Conservation (phyloP, 768 basidiomycete genomes). For the Clathrus columnatus region DNA sequence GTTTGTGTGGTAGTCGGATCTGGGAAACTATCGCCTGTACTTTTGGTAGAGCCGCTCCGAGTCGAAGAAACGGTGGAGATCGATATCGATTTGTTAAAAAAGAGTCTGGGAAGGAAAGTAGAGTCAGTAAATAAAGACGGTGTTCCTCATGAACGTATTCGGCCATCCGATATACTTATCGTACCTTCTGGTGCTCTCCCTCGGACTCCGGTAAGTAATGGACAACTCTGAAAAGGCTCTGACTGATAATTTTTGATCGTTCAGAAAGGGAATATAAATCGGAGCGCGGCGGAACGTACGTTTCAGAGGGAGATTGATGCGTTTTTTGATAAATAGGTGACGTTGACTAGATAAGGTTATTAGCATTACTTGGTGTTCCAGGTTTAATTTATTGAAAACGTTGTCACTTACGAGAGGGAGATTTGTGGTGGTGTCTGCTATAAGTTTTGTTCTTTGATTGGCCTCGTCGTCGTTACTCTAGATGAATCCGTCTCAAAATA, state of each 20-base stretch:
- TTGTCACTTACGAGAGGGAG: too few relatives aligned
- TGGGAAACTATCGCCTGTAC: background rate
- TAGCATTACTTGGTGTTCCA: too few relatives aligned
- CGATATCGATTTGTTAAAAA: background rate
- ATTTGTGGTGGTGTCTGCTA: too few relatives aligned
- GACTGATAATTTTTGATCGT: background rate
- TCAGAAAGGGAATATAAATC: background rate
- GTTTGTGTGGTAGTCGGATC: background rate
- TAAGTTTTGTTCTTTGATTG: too few relatives aligned
- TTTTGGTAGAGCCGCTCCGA: background rate
- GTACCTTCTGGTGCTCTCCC: background rate
- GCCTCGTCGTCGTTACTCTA: too few relatives aligned
- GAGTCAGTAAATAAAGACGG: background rate
- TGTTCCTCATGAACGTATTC: background rate
- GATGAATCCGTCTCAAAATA: too few relatives aligned
- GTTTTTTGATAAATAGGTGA: too few relatives aligned
- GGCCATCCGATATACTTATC: background rate
- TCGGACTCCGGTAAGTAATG: background rate
- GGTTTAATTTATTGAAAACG: too few relatives aligned
- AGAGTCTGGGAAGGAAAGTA: background rate
- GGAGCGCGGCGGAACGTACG: background rate
- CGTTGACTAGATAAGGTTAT: too few relatives aligned
- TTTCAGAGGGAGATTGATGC: background rate
- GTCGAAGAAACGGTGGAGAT: background rate
- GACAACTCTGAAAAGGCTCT: background rate